Conservation (phyloP, 208 protist species). For the Trypanosoma scelopori region DNA sequence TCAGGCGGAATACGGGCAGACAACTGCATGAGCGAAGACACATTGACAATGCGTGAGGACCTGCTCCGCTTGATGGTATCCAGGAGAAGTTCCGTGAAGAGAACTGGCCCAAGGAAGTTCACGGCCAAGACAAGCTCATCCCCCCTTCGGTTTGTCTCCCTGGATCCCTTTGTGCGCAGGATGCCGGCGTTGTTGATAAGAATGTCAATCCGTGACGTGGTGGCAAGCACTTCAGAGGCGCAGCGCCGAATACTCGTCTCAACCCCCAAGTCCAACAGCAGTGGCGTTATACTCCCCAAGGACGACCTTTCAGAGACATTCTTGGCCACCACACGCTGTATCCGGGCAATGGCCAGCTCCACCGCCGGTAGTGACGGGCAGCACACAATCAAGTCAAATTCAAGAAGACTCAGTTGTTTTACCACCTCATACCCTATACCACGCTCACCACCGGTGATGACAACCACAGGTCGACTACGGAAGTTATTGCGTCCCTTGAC, state of each 20-base stretch:
- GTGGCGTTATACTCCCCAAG: constrained; percentile 13
- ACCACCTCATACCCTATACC: constrained; percentile 46
- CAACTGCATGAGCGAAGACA: constrained; percentile 50
- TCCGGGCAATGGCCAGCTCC: constrained; percentile 27
- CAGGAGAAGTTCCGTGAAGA: constrained; percentile 53
- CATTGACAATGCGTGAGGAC: constrained; percentile 49
- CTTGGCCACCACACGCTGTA: constrained; percentile 8
- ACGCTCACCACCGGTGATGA: constrained; percentile 48
- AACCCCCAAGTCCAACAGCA: constrained; percentile 44
- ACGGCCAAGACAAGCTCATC: constrained; percentile 57
- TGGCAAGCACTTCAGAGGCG: constrained; percentile 25
- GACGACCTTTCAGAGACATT: background rate
- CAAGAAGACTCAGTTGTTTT: constrained; percentile 34
- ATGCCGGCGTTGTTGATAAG: constrained; percentile 62
- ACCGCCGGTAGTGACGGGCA: constrained; percentile 39
- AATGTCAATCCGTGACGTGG: constrained; percentile 47
- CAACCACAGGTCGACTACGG: constrained; percentile 30
- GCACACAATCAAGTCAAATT: constrained; percentile 43
- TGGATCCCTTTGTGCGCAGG: constrained; percentile 12
- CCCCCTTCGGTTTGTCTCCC: constrained; percentile 33
- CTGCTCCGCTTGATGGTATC: constrained; percentile 25
- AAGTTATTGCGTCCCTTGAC: background rate
- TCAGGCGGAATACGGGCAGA: constrained; percentile 36
- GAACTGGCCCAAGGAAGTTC: constrained; percentile 48
- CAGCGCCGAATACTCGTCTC: constrained; percentile 35